phyloP scores from a whole-genome alignment of 345 rosid genomes.

The Salix arbutifolia region DNA sequence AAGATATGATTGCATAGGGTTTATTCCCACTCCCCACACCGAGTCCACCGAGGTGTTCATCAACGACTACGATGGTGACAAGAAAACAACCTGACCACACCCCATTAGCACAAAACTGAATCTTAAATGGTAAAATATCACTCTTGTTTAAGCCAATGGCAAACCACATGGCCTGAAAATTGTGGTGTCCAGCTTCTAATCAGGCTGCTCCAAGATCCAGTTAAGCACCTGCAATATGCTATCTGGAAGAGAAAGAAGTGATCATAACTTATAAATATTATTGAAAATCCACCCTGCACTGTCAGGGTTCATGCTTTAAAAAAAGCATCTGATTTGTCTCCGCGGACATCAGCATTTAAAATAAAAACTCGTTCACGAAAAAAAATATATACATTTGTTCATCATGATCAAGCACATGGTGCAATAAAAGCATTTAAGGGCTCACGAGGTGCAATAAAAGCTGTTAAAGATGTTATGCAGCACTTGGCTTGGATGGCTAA shows the following conservation, averaged over 20 bases:
- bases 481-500: neutral
- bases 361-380: neutral
- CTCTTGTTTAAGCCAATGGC: neutral
- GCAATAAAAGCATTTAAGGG: neutral
- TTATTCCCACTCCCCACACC: neutral
- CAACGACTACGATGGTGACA: neutral
- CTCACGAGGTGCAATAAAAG: neutral
- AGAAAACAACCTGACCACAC: neutral
- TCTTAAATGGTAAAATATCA: neutral
- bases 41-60: neutral
- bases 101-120: neutral
- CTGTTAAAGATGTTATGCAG: neutral
- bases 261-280: neutral
- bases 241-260: neutral
- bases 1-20: neutral
- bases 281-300: neutral
- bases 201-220: neutral
- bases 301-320: neutral
- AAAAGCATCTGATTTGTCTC: neutral
- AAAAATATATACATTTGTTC: neutral
- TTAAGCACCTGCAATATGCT: neutral
- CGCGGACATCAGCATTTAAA: neutral
- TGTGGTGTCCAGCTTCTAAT: neutral
- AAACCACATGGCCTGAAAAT: neutral
- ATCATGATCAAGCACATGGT: neutral